Evolutionary conservation across 805 yeast genomes (phyloP).

Genomic region (Kuraishia capsulata): DNA sequence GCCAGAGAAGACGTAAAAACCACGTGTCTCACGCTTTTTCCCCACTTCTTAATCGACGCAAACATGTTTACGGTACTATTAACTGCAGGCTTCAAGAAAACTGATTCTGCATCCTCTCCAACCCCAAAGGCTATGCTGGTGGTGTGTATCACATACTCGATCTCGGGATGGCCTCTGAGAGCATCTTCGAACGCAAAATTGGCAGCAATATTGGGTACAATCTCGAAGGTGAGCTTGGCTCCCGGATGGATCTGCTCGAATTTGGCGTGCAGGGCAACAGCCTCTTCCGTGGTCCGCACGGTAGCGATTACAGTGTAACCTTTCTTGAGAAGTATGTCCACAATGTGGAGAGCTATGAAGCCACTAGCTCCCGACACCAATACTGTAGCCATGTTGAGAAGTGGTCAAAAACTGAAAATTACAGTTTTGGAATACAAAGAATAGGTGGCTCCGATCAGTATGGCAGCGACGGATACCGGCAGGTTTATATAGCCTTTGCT

Average conservation of each 20-base stretch:
- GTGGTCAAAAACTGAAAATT: too few relatives aligned
- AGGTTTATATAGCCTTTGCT: too few relatives aligned
- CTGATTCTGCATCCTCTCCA: slow-evolving; percentile 29
- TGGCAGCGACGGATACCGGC: too few relatives aligned
- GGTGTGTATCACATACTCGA: slow-evolving; percentile 36
- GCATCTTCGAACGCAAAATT: slow-evolving; percentile 40
- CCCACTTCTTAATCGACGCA: slow-evolving; percentile 27
- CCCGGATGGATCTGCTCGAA: slow-evolving; percentile 13
- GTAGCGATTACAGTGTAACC: slow-evolving; percentile 42
- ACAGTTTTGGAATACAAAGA: not conserved
- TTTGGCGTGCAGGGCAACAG: slow-evolving; percentile 23
- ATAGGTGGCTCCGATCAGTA: not conserved
- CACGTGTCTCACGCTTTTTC: slow-evolving; percentile 31
- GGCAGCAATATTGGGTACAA: slow-evolving; percentile 25
- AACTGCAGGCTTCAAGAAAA: slow-evolving; percentile 36
- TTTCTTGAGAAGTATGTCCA: slow-evolving; percentile 19
- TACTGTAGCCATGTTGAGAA: not conserved
- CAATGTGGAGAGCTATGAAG: not conserved
- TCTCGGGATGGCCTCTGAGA: slow-evolving; percentile 29
- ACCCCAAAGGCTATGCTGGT: slow-evolving; percentile 18
- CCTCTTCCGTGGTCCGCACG: slow-evolving; percentile 36
- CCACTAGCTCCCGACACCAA: not conserved
- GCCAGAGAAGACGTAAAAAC: slow-evolving; percentile 44
- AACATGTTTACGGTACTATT: slow-evolving; percentile 36
- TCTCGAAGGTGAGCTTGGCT: slow-evolving; percentile 17